Evolutionary conservation across 2,329 filamentous ascomycete species (phyloP).

Genomic region (Monosporascus sp.): DNA sequence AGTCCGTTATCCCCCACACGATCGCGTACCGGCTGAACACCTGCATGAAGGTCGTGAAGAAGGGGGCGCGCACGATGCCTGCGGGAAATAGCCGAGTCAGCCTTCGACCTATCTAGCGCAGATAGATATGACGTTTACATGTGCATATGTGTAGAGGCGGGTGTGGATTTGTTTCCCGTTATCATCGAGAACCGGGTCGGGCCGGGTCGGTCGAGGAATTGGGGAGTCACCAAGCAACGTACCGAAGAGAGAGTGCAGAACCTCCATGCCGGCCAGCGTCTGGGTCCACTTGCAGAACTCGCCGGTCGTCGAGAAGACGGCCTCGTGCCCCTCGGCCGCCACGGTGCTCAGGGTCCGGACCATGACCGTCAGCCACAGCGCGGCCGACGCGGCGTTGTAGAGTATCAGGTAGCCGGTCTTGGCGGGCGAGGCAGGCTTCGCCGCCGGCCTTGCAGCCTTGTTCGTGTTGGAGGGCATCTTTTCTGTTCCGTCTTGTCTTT

Average conservation of each 20-base stretch:
- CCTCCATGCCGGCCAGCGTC: conserved; percentile 75
- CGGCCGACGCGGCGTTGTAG: conserved; percentile 77
- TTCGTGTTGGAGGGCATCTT: conserved; percentile 6
- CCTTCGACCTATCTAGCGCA: too few species aligned
- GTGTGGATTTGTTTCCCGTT: not conserved
- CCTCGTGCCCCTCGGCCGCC: conserved; percentile 46
- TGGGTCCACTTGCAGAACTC: conserved; percentile 74
- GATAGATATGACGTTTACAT: too few species aligned
- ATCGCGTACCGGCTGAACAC: conserved; percentile 82
- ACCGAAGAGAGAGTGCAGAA: conserved; percentile 77
- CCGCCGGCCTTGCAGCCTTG: conserved; percentile 16
- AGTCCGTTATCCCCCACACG: conserved; percentile 76
- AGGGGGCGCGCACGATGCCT: conserved; percentile 81
- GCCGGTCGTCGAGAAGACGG: conserved; percentile 58
- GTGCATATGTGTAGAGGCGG: not conserved
- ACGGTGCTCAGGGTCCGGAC: conserved; percentile 57
- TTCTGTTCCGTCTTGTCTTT: not conserved
- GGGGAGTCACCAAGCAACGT: conserved; percentile 19
- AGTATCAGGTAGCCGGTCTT: conserved; percentile 69
- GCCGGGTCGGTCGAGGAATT: too few species aligned
- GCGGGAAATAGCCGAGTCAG: not conserved
- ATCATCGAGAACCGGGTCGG: too few species aligned
- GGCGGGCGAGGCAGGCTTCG: conserved; percentile 33
- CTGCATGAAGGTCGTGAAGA: conserved; percentile 85
- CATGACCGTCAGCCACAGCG: conserved; percentile 75